Conservation (phyloP, 2,329 filamentous ascomycete genomes). For the Botrytis medusae region DNA sequence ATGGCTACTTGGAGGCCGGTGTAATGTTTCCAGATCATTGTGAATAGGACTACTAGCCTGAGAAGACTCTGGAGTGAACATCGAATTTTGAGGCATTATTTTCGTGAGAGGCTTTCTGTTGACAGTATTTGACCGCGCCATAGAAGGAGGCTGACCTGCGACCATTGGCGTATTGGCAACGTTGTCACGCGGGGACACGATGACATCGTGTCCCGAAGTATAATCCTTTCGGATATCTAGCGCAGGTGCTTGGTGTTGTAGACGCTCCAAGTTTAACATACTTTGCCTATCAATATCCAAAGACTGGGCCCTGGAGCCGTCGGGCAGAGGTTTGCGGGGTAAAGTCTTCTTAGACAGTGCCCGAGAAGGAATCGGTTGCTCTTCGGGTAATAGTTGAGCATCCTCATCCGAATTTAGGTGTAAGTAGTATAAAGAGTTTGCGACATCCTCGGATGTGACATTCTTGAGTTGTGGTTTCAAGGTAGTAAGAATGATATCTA, state of each 20-base stretch:
- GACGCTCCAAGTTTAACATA: conserved; percentile 9
- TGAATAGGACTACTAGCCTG: not conserved
- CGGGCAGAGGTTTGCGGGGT: conserved; percentile 38
- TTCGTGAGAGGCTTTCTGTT: conserved; percentile 28
- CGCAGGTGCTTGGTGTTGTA: not conserved
- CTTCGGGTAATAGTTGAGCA: conserved; percentile 42
- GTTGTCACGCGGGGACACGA: not conserved
- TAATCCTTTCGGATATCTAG: conserved; percentile 14
- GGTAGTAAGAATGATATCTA: conserved; percentile 63
- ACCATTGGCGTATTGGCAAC: conserved; percentile 12
- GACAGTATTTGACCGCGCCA: conserved; percentile 20
- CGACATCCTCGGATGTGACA: conserved; percentile 83
- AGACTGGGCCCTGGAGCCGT: conserved; percentile 32
- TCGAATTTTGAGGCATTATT: conserved; percentile 19
- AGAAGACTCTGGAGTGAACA: conserved; percentile 1
- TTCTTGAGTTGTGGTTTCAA: conserved; percentile 86
- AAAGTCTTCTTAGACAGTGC: conserved; percentile 31
- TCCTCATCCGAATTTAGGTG: conserved; percentile 71
- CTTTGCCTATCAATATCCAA: conserved; percentile 27
- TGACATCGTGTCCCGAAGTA: conserved; percentile 1
- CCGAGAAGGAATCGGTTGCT: conserved; percentile 20
- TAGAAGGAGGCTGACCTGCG: conserved; percentile 20
- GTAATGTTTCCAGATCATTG: not conserved
- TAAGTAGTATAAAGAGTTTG: conserved; percentile 86
- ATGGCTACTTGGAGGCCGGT: conserved; percentile 16